Conservation (phyloP, 2,329 filamentous ascomycete species). For the Colletotrichum camelliae region DNA sequence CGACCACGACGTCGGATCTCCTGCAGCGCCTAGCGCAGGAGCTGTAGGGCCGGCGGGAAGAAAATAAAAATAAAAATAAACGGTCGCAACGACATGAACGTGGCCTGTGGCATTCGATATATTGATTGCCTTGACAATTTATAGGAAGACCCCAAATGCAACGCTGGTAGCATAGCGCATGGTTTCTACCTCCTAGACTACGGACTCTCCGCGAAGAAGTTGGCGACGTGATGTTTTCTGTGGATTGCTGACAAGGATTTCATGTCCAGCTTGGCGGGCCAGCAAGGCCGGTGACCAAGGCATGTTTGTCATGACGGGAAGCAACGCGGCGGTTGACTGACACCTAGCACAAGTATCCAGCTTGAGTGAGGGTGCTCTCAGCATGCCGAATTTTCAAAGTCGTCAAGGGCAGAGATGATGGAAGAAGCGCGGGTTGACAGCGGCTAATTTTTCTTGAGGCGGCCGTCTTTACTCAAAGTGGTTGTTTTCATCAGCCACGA, state of each 20-base stretch:
- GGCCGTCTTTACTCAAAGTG: neutral
- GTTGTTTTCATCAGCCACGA: neutral
- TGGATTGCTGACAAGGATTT: neutral
- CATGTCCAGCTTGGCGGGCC: neutral
- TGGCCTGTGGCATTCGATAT: neutral
- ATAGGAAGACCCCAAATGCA: neutral
- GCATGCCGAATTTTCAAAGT: neutral
- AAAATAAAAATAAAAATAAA: neutral
- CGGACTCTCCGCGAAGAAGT: neutral
- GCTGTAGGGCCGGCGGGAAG: neutral
- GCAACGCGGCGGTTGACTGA: neutral
- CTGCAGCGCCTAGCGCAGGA: neutral
- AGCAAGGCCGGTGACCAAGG: neutral
- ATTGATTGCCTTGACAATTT: neutral
- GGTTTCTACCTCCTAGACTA: neutral
- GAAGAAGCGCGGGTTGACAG: neutral
- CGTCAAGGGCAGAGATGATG: neutral
- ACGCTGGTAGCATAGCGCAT: neutral
- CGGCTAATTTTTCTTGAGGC: neutral
- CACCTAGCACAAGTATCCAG: neutral
- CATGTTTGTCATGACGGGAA: neutral
- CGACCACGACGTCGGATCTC: neutral
- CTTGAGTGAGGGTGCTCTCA: neutral
- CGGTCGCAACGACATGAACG: neutral
- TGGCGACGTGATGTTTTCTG: neutral